Evolutionary conservation across 2,329 filamentous ascomycete species (phyloP), one percentile per base, ranked within the genome.

Genomic region (Cladosporium halotolerans): DNA sequence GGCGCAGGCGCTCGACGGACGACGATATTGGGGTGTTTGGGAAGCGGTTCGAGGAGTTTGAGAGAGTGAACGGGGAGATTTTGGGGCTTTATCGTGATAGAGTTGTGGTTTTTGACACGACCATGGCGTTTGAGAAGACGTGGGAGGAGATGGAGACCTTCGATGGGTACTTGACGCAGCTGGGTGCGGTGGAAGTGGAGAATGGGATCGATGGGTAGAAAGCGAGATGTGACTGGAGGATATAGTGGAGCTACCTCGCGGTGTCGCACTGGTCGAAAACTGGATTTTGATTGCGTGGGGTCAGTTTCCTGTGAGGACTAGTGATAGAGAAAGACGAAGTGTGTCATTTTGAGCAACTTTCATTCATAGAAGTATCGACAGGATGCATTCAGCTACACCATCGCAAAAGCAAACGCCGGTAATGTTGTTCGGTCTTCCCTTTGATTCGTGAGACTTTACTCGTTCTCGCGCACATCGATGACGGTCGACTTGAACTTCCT

Each of bases 401-500:
- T 28, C 23, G 23, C 4, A 28, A 28, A 28, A 28, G 23, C 23
- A 28, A 28, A 28, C 23, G 23, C 23, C 23, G 4, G 23, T 28
- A 28, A 28, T 28, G 23, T 28, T 28, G 5, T 28, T 28, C 23
- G 23, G 7, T 28, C 23, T 28, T 28, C 7, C 23, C 23, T 28
- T 7, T 28, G 23, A 28, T 28, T 7, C 23, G 23, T 28, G 23
- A 28, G 1, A 4, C 5, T 28, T 2, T 34, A 51, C 48, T 75
- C 73, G 51, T 65, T 64, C 11, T 73, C 48, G 16, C 39, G 39
- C 9, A 51, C 66, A 23, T 72, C 70, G 55, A 76, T 72, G 32
- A 72, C 61, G 3, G 73, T 76, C 33, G 61, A 60, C 67, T 74
- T 75, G 67, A 93, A 95, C 63, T 89, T 85, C 62, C 89, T 77